These are phyloP conservation scores for Colletotrichum musicola DNA, from an alignment of 2,329 filamentous ascomycete genomes.

Conservation along the genomic window DNA sequence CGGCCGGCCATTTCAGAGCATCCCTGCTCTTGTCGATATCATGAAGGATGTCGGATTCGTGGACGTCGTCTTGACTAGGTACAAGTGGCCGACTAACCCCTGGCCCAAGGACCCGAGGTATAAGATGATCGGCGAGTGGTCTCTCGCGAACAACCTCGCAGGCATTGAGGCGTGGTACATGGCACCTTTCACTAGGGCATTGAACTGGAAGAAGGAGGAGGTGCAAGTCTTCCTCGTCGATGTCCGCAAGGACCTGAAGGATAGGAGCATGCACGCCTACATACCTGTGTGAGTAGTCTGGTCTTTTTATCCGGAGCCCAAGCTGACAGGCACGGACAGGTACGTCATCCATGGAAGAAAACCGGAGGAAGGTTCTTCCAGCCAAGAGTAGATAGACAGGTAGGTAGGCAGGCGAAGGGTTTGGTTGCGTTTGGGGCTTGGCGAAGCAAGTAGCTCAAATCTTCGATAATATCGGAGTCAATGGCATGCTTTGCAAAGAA, in stretches of 20 bases:
- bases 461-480: no score
- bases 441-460: no score
- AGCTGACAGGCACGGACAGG: background rate
- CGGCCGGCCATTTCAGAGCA: slow-evolving; percentile 46
- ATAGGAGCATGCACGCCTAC: slow-evolving; percentile 51
- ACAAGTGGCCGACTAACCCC: slow-evolving; percentile 62
- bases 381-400: no score
- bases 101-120: slow-evolving; percentile 65
- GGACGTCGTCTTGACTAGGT: slow-evolving; percentile 61
- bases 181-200: slow-evolving; percentile 49
- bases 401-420: no score
- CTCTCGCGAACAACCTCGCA: slow-evolving; percentile 47
- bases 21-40: slow-evolving; percentile 48
- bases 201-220: slow-evolving; percentile 50
- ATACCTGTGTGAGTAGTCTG: slow-evolving; percentile 51
- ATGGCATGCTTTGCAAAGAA: no score
- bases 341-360: slow-evolving; percentile 12
- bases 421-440: no score
- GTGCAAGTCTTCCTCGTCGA: slow-evolving; percentile 50
- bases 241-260: slow-evolving; percentile 49
- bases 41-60: slow-evolving; percentile 66
- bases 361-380: no score
- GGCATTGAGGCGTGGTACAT: slow-evolving; percentile 53
- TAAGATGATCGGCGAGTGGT: slow-evolving; percentile 62
- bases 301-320: no score